Evolutionary conservation across 2,329 filamentous ascomycete genomes (phyloP), one percentile per base, ranked within the genome.

Genomic region (Diaporthe vaccinii): DNA sequence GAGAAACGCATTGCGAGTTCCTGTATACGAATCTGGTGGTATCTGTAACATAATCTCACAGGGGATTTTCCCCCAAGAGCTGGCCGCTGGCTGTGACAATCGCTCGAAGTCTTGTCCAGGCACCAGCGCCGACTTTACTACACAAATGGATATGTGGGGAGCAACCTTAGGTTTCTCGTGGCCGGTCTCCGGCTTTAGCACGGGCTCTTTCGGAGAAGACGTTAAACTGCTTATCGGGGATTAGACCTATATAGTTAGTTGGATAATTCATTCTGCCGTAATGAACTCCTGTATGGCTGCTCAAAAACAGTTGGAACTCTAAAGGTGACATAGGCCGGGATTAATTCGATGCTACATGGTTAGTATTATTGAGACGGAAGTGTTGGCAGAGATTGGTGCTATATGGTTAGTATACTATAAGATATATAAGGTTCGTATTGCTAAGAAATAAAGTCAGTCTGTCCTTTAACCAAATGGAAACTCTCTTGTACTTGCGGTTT

Each of bases 71-170:
- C 25, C 4, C 51, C 8, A 7, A 22, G 17, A n/a, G n/a, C n/a
- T n/a, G n/a, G n/a, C n/a, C 3, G n/a, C 10, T 14, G 31, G 20
- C 22, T 0, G 20, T 36, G 2, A 4, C 8, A 9, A 6, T 36
- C 31, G 55, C 34, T 58, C 20, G 31, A 14, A 20, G 10, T 3
- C 3, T 36, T 8, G 4, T 58, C n/a, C 20, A n/a, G 15, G 3
- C 55, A 58, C 12, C 8, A 1, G 55, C 9, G 31, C 55, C 3
- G 9, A 5, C 0, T 2, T 12, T 34, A 44, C 17, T 44, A 14
- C 12, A 14, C 36, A 15, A 12, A 4, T 14, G 36, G 36, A 12
- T 39, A 17, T 15, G 15, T 57, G 36, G 36, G 36, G 15, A 44
- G 41, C 36, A 12, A 39, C 14, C 36, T 39, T 1, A 39, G 36